Evolutionary conservation across 2,329 filamentous ascomycete species (phyloP).

Genomic region (Epichloe glyceriae): DNA sequence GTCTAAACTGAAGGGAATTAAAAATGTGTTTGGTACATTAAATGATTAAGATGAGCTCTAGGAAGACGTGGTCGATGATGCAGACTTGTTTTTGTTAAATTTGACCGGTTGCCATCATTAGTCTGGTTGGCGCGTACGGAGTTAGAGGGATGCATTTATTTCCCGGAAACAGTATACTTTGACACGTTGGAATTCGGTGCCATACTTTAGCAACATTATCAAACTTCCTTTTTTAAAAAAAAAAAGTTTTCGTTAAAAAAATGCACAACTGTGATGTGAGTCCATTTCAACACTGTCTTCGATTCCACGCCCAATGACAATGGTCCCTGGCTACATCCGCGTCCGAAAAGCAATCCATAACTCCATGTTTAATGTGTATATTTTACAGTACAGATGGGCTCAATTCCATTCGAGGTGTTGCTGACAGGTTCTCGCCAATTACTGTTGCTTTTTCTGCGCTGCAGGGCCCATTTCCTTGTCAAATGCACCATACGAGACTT

Average conservation of each 20-base stretch:
- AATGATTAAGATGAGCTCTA: not conserved
- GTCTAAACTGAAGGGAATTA: slow-evolving; percentile 27
- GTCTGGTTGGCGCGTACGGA: slow-evolving; percentile 1
- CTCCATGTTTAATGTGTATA: slow-evolving; percentile 9
- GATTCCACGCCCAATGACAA: not conserved
- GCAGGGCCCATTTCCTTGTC: slow-evolving; percentile 91
- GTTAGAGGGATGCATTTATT: not conserved
- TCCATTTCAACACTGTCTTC: not conserved
- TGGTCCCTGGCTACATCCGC: not conserved
- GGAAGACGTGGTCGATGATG: not conserved
- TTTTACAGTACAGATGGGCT: slow-evolving; percentile 6
- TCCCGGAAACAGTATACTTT: not conserved
- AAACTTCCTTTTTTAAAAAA: not conserved
- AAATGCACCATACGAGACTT: slow-evolving; percentile 89
- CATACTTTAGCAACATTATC: not conserved
- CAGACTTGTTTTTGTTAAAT: not conserved
- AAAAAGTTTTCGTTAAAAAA: not conserved
- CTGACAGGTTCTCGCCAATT: slow-evolving; percentile 7
- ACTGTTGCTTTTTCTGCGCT: slow-evolving; percentile 62
- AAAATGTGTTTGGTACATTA: not conserved
- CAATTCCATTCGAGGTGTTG: not conserved
- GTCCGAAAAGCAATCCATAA: slow-evolving; percentile 6
- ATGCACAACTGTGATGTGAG: not conserved
- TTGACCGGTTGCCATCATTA: not conserved
- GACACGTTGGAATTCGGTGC: not conserved